Evolutionary conservation across 768 basidiomycete genomes (phyloP), one percentile per base, ranked within the genome.

Genomic region (Tylopilus felleus): DNA sequence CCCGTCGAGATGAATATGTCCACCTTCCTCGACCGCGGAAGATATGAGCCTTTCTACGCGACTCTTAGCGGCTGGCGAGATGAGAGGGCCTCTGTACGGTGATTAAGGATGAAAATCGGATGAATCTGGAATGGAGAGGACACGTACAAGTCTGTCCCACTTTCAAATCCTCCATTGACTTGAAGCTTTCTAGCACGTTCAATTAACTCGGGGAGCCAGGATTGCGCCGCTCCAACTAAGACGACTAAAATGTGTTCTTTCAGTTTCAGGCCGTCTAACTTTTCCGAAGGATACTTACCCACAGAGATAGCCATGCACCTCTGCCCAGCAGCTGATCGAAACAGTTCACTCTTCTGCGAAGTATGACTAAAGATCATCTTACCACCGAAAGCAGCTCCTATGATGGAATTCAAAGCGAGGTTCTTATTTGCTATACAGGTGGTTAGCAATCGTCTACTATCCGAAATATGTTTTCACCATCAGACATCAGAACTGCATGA

Each of bases 251-350:
- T 29, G 31, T 47, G 7, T 23, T 35, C 40, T 19, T 43, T 58
- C 23, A 41, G 50, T 29, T 28, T 44, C 41, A 14, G 23, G 23
- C 41, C 17, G 31, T 9, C 25, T 4, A 5, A 39, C 8, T 42
- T 17, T 36, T 25, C 16, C 9, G 13, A 47, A 9, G 40, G 38
- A 25, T 23, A 59, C 84, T 64, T 58, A 88, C 92, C 89, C 29
- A 95, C 93, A 13, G 93, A 96, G 40, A 96, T 74, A 13, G 93
- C 95, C 95, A 97, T 98, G 74, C 95, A 98, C 53, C 97, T 82
- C 70, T 98, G 96, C 13, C 96, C 96, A 28, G 96, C 96, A 59
- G 96, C 96, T 82, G 65, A 58, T 38, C 23, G 35, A 59, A 57
- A 68, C 13, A 40, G 51, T 67, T 68, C 19, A 66, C 62, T n/a